phyloP scores from a whole-genome alignment of 768 basidiomycete genomes.

The Lactarius vividus region DNA sequence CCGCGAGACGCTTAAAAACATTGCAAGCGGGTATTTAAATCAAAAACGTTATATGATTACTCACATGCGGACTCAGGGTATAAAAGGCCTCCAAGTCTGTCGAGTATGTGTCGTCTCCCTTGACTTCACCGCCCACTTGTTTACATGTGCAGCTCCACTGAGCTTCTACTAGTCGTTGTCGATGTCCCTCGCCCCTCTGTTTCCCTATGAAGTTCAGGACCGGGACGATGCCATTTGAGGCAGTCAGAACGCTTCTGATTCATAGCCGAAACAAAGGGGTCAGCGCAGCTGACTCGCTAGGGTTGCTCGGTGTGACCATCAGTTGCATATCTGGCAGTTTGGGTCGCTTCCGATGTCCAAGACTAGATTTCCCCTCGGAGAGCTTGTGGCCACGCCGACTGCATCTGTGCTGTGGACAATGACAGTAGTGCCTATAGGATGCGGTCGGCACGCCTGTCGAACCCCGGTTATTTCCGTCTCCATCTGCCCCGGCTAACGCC shows the following conservation, averaged over 20 bases:
- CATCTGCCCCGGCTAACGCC: neutral
- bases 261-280: slow-evolving; percentile 27
- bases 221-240: slow-evolving; percentile 11
- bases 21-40: slow-evolving; percentile 16
- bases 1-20: slow-evolving; percentile 9
- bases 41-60: slow-evolving; percentile 12
- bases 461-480: too few species aligned
- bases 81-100: slow-evolving; percentile 16
- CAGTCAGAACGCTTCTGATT: slow-evolving; percentile 20
- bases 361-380: neutral
- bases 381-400: too few species aligned
- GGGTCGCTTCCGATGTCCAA: neutral
- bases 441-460: slow-evolving; percentile 1
- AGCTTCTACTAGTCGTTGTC: slow-evolving; percentile 6
- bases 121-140: neutral
- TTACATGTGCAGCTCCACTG: slow-evolving; percentile 2
- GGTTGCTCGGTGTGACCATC: slow-evolving; percentile 1
- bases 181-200: slow-evolving; percentile 16
- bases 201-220: slow-evolving; percentile 24
- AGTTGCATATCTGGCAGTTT: neutral
- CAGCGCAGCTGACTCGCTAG: slow-evolving; percentile 16
- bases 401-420: neutral
- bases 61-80: slow-evolving; percentile 12
- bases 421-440: neutral
- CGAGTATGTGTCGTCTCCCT: neutral